These are phyloP conservation scores for Fusarium verticillioides DNA, from an alignment of 2,329 filamentous ascomycete genomes.

Conservation along the genomic window DNA sequence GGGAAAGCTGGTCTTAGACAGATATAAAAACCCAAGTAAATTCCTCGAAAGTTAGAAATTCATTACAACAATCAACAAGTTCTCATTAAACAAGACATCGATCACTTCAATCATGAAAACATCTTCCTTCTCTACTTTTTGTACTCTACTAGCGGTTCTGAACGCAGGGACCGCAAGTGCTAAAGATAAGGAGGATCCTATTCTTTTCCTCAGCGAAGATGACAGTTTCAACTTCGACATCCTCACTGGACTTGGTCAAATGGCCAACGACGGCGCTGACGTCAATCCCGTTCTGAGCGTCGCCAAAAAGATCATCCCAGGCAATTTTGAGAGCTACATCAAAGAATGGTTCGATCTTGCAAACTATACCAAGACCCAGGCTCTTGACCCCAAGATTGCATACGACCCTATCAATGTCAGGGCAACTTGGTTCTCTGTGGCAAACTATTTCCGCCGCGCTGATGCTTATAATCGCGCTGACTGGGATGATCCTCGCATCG, in stretches of 20 bases:
- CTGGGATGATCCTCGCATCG: conserved; percentile 54
- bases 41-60: fast-evolving
- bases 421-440: conserved; percentile 49
- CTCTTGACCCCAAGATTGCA: conserved; percentile 25
- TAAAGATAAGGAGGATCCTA: neutral
- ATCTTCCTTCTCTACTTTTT: neutral
- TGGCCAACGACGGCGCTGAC: conserved; percentile 30
- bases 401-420: conserved; percentile 42
- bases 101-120: conserved; percentile 1
- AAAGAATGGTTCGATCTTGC: conserved; percentile 39
- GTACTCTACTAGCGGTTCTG: fast-evolving
- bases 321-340: conserved; percentile 41
- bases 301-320: conserved; percentile 39
- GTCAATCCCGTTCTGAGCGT: conserved; percentile 48
- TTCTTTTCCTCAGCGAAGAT: conserved; percentile 18
- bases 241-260: conserved; percentile 13
- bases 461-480: conserved; percentile 57
- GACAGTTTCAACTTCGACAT: conserved; percentile 32
- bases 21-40: neutral
- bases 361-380: conserved; percentile 31
- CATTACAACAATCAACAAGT: neutral
- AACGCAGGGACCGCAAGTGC: neutral
- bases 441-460: conserved; percentile 56
- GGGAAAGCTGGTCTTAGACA: fast-evolving
- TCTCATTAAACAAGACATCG: neutral